These are phyloP conservation scores for Podila clonocystis DNA, from an alignment of 192 early-diverging fungal genomes.

Conservation along the genomic window DNA sequence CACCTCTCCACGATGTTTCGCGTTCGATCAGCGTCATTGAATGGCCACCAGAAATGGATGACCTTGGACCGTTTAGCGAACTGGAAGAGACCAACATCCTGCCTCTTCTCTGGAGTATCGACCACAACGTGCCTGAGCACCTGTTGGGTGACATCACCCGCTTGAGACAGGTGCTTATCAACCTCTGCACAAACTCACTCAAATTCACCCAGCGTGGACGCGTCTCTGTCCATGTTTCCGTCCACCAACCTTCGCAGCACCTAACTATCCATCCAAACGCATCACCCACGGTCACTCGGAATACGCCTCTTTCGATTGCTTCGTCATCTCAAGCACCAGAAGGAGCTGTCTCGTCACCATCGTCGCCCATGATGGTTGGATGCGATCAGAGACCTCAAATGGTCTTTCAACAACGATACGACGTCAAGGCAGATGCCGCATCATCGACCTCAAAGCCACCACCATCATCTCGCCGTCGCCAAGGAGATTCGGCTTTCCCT, in stretches of 20 bases:
- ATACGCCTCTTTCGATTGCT: slow-evolving; percentile 1
- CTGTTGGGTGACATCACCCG: slow-evolving; percentile 64
- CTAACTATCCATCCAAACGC: slow-evolving; percentile 25
- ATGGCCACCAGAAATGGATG: slow-evolving; percentile 50
- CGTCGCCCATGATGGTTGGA: slow-evolving; percentile 40
- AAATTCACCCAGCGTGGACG: slow-evolving; percentile 52
- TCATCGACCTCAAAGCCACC: slow-evolving; percentile 3
- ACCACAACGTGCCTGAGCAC: slow-evolving; percentile 58
- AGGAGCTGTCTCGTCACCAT: slow-evolving; percentile 6
- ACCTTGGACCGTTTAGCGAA: slow-evolving; percentile 30
- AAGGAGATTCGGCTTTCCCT: not conserved
- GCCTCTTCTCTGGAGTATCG: slow-evolving; percentile 62
- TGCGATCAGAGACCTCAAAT: slow-evolving; percentile 29
- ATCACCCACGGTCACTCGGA: slow-evolving; percentile 20
- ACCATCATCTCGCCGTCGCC: slow-evolving; percentile 29
- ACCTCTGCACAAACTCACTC: slow-evolving; percentile 64
- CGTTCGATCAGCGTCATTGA: slow-evolving; percentile 46
- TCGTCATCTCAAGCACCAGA: not conserved
- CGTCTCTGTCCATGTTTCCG: slow-evolving; percentile 43
- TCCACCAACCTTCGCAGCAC: slow-evolving; percentile 28
- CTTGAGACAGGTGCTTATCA: slow-evolving; percentile 60
- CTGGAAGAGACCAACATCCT: slow-evolving; percentile 47
- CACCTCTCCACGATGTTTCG: slow-evolving; percentile 45
- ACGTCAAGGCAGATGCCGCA: slow-evolving; percentile 25
- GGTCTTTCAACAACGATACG: slow-evolving; percentile 50